These are phyloP conservation scores for Dichotomopilus funicola DNA, from an alignment of 2,329 filamentous ascomycete species.

Conservation along the genomic window DNA sequence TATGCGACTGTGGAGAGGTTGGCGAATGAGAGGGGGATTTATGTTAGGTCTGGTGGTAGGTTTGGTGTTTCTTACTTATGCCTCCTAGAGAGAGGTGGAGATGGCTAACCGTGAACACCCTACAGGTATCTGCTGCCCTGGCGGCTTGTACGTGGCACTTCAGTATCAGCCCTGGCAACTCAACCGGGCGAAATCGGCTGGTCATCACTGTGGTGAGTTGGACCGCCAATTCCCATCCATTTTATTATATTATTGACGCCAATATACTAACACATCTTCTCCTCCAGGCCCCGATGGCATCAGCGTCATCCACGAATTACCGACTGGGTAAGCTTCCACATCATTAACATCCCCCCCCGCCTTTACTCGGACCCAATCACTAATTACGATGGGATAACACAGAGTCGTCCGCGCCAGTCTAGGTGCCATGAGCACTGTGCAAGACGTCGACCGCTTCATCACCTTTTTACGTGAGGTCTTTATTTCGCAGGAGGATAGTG, in stretches of 20 bases:
- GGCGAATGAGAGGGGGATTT: slow-evolving; percentile 50
- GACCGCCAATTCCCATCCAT: not conserved
- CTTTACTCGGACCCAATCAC: slow-evolving; percentile 1
- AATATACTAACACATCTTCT: not conserved
- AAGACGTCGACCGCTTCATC: slow-evolving; percentile 46
- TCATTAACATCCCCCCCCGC: not conserved
- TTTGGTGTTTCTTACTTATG: not conserved
- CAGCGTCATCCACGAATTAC: slow-evolving; percentile 46
- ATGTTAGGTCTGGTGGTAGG: slow-evolving; percentile 51
- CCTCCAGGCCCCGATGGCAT: slow-evolving; percentile 39
- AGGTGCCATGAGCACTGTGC: slow-evolving; percentile 53
- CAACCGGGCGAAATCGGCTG: slow-evolving; percentile 46
- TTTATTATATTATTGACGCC: not conserved
- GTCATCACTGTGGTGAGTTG: slow-evolving; percentile 47
- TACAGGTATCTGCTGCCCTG: slow-evolving; percentile 42
- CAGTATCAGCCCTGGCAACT: slow-evolving; percentile 50
- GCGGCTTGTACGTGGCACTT: slow-evolving; percentile 40
- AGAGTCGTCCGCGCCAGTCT: slow-evolving; percentile 55
- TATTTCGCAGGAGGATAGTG: slow-evolving; percentile 20
- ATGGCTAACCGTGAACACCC: not conserved
- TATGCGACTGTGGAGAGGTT: slow-evolving; percentile 54
- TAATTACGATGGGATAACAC: not conserved
- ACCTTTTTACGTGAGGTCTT: slow-evolving; percentile 39
- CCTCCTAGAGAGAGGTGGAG: not conserved
- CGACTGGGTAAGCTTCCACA: slow-evolving; percentile 40